Evolutionary conservation across 1,139 yeast genomes (phyloP).

Genomic region (Debaryomycetaceae sp.): DNA sequence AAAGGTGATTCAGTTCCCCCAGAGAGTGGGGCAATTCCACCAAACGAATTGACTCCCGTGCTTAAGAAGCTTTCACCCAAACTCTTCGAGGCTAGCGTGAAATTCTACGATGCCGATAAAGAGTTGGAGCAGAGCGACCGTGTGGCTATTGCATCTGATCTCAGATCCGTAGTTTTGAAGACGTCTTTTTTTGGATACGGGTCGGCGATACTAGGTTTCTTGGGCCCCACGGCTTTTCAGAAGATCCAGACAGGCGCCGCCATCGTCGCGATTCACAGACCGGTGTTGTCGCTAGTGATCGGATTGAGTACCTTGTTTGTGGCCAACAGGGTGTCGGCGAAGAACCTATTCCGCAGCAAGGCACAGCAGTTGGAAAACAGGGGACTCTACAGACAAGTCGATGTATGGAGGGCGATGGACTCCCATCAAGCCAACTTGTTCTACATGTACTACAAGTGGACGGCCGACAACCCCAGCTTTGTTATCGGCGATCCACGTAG

Average conservation of each 20-base stretch:
- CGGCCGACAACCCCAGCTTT: conserved; percentile 32
- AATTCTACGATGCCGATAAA: conserved; percentile 44
- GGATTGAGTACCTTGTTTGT: conserved; percentile 27
- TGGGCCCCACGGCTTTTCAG: conserved; percentile 23
- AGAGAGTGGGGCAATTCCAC: too few relatives aligned
- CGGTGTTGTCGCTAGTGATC: conserved; percentile 30
- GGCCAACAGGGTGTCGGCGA: conserved; percentile 23
- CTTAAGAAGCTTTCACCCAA: conserved; percentile 27
- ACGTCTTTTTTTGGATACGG: conserved; percentile 27
- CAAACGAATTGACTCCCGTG: conserved; percentile 23
- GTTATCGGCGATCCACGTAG: conserved; percentile 38
- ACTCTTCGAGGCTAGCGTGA: conserved; percentile 36
- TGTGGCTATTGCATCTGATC: conserved; percentile 26
- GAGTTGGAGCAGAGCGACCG: conserved; percentile 30
- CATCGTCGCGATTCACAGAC: conserved; percentile 20
- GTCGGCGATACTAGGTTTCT: conserved; percentile 21
- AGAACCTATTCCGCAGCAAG: conserved; percentile 21
- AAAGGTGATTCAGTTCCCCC: too few relatives aligned
- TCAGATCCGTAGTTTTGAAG: conserved; percentile 22
- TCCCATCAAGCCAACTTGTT: conserved; percentile 35
- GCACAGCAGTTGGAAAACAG: conserved; percentile 11
- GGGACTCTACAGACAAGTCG: conserved; percentile 15
- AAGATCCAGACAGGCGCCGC: conserved; percentile 7
- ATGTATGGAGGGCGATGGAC: conserved; percentile 39
- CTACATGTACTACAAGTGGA: conserved; percentile 31